A percentile compares a stretch with the other conserved stretches of the same genome.
Evolutionary conservation across 2,329 filamentous ascomycete species (phyloP).

Genomic region (Metarhizium guizhouense): DNA sequence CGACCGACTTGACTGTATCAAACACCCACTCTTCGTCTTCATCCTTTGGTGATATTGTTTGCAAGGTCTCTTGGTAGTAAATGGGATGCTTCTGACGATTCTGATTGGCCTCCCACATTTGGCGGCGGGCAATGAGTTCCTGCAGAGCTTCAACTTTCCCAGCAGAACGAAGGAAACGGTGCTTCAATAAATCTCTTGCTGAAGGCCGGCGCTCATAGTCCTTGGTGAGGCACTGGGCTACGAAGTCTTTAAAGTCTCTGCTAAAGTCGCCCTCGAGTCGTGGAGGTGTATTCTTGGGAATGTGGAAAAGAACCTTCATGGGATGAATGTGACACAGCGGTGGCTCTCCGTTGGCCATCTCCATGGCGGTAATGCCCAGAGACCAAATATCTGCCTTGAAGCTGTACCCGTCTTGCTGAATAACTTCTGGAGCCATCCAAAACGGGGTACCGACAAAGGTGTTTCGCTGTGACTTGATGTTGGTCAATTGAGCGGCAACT

Average conservation of each 20-base stretch:
- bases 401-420: slow-evolving; percentile 74
- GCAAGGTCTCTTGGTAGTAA: slow-evolving; percentile 90
- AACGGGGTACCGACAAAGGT: slow-evolving; percentile 97
- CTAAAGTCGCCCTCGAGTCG: slow-evolving; percentile 79
- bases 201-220: slow-evolving; percentile 77
- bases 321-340: slow-evolving; percentile 78
- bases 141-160: slow-evolving; percentile 83
- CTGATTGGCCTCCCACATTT: slow-evolving; percentile 70
- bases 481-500: slow-evolving; percentile 90
- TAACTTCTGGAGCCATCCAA: slow-evolving; percentile 95
- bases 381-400: slow-evolving; percentile 95
- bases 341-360: slow-evolving; percentile 83
- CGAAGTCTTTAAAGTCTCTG: slow-evolving; percentile 88
- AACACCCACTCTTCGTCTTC: slow-evolving; percentile 91
- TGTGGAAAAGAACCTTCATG: slow-evolving; percentile 89
- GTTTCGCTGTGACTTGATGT: slow-evolving; percentile 94
- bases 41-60: slow-evolving; percentile 55
- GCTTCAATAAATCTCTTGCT: slow-evolving; percentile 78
- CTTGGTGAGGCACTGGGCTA: slow-evolving; percentile 84
- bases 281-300: slow-evolving; percentile 80
- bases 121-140: slow-evolving; percentile 75
- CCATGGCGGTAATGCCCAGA: slow-evolving; percentile 82
- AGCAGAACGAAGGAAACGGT: slow-evolving; percentile 79
- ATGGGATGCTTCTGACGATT: slow-evolving; percentile 62
- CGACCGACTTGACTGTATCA: slow-evolving; percentile 77